Percentiles rank a stretch among this genome's conserved stretches.
Evolutionary conservation across 768 basidiomycete species (phyloP).

Genomic region (Suillus occidentalis): DNA sequence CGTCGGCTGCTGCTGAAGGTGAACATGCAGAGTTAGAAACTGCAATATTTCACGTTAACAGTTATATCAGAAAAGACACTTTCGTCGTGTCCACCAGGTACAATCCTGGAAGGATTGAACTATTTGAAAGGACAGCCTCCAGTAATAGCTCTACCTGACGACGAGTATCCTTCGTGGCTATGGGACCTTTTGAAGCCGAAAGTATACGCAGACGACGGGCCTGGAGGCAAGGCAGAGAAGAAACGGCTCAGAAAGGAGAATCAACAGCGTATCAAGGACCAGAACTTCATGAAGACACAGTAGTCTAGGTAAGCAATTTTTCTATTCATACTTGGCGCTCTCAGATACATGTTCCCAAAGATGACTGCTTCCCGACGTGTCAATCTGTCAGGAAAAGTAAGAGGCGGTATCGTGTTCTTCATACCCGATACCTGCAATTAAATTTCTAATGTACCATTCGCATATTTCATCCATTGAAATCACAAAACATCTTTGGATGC

Average conservation of each 20-base stretch:
- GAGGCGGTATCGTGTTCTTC: neutral
- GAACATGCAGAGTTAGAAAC: neutral
- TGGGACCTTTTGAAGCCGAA: conserved; percentile 74
- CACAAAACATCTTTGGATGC: neutral
- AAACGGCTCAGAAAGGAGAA: conserved; percentile 59
- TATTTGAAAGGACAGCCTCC: conserved; percentile 82
- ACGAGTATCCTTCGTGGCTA: conserved; percentile 86
- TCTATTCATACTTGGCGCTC: neutral
- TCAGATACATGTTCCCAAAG: neutral
- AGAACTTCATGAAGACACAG: conserved; percentile 86
- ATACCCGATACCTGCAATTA: neutral
- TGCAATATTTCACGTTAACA: neutral
- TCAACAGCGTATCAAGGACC: conserved; percentile 71
- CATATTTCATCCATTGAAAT: neutral
- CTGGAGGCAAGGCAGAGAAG: conserved; percentile 65
- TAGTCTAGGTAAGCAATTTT: conserved; percentile 27
- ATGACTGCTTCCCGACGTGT: neutral
- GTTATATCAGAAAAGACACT: conserved; percentile 26
- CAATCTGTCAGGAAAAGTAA: neutral
- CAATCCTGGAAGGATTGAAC: conserved; percentile 75
- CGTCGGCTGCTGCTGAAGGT: conserved; percentile 22
- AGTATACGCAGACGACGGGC: conserved; percentile 66
- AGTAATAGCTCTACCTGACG: conserved; percentile 74
- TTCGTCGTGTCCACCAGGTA: conserved; percentile 73
- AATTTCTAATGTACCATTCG: neutral